A percentile compares a stretch with the other conserved stretches of the same genome.
These are phyloP conservation scores for Chaetomidium leptoderma DNA, from an alignment of 495 filamentous ascomycete species.

Conservation along the genomic window DNA sequence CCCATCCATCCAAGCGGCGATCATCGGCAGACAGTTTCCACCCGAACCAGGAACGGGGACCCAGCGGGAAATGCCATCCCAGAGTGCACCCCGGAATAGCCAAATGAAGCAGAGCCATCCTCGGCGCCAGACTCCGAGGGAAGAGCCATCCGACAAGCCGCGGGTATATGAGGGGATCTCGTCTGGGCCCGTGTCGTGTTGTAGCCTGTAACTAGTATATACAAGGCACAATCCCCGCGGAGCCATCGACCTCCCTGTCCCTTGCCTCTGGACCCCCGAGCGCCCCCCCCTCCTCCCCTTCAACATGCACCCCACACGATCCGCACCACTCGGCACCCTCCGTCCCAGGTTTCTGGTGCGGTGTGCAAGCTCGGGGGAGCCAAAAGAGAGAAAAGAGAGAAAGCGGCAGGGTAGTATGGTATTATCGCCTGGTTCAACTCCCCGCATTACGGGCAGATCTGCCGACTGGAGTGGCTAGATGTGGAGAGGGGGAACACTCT, in stretches of 20 bases:
- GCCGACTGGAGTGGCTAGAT: slow-evolving; percentile 1
- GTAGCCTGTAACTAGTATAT: neutral
- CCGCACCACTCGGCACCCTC: neutral
- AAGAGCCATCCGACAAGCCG: slow-evolving; percentile 2
- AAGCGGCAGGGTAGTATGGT: neutral
- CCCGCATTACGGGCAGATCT: slow-evolving; percentile 11
- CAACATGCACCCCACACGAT: too few species aligned
- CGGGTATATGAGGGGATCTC: neutral
- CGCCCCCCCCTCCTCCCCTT: too few species aligned
- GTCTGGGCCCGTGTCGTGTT: too few species aligned
- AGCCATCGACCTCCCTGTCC: too few species aligned
- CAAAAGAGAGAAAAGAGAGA: neutral
- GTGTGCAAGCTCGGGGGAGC: neutral
- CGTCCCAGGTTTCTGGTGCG: neutral
- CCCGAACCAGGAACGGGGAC: slow-evolving; percentile 1
- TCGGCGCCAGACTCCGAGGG: neutral
- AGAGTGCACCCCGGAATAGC: neutral
- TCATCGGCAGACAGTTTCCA: neutral
- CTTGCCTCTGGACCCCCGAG: too few species aligned
- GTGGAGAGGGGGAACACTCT: slow-evolving; percentile 1
- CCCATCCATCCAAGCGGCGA: neutral
- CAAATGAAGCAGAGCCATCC: slow-evolving; percentile 4
- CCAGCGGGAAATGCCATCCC: neutral
- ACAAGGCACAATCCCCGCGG: too few species aligned
- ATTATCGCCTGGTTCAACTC: neutral